These are phyloP conservation scores for Arabidopsis hybrid DNA, from an alignment of 441 rosid species.

Conservation along the genomic window DNA sequence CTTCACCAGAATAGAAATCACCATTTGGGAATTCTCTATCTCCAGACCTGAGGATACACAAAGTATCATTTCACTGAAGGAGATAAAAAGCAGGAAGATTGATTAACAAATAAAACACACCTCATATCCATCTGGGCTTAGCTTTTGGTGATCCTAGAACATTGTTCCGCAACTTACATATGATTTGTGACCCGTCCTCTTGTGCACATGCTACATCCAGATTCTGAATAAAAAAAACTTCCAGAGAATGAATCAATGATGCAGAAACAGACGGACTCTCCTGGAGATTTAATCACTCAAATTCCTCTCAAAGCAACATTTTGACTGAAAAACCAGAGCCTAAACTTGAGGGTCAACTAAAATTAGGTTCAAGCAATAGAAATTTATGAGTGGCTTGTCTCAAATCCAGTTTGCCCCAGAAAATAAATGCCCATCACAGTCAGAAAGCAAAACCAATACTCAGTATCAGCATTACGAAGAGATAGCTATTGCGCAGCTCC, in stretches of 20 bases:
- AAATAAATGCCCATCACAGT: constrained; percentile 4
- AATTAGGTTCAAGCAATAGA: constrained; percentile 15
- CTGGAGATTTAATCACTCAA: constrained; percentile 9
- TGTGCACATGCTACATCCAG: constrained; percentile 10
- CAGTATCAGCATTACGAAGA: background rate
- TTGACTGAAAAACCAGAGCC: background rate
- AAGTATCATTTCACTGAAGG: background rate
- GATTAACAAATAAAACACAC: constrained; percentile 8
- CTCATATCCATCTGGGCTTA: constrained; percentile 43
- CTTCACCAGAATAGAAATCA: constrained; percentile 71
- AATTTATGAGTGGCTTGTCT: background rate
- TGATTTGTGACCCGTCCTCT: background rate
- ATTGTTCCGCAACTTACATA: constrained; percentile 19
- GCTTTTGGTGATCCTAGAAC: constrained; percentile 10
- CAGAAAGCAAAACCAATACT: constrained; percentile 12
- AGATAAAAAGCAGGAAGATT: constrained; percentile 1
- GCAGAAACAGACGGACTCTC: constrained; percentile 14
- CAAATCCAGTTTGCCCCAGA: background rate
- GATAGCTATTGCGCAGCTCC: background rate
- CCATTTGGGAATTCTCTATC: constrained; percentile 67
- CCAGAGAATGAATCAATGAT: constrained; percentile 1
- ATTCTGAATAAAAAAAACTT: background rate
- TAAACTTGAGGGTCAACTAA: background rate
- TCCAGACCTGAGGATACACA: constrained; percentile 52
- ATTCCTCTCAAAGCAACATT: background rate